Percentiles rank a stretch among this genome's conserved stretches.
These are phyloP conservation scores for Beta lomatogona DNA, from an alignment of 179 eudicot genomes.

Conservation along the genomic window DNA sequence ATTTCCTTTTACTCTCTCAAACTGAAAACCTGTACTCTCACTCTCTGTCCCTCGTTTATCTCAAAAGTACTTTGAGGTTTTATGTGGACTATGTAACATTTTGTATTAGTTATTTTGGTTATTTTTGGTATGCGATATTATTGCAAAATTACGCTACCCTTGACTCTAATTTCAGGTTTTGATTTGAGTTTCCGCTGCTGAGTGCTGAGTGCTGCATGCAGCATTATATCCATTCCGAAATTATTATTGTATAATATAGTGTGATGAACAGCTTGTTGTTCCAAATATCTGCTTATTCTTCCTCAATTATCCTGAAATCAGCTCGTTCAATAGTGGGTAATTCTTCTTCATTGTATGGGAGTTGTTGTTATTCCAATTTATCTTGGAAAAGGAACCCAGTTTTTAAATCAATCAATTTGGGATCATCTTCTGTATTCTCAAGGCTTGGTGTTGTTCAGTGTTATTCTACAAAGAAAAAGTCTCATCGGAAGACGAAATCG, in stretches of 20 bases:
- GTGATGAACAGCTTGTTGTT: constrained; percentile 39
- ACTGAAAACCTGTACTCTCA: no score
- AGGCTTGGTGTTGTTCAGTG: constrained; percentile 40
- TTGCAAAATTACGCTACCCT: no score
- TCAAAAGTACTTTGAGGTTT: no score
- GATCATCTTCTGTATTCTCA: constrained; percentile 30
- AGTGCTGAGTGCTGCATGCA: no score
- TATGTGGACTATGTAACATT: no score
- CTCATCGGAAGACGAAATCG: constrained; percentile 36
- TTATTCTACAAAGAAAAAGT: constrained; percentile 48
- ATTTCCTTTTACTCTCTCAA: no score
- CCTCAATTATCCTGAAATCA: constrained; percentile 29
- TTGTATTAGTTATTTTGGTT: no score
- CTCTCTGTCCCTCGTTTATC: no score
- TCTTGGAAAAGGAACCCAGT: constrained; percentile 38
- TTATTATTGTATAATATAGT: not conserved
- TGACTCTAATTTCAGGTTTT: no score
- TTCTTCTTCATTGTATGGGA: constrained; percentile 24
- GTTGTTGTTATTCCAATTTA: constrained; percentile 23
- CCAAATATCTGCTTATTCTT: constrained; percentile 32
- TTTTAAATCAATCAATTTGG: constrained; percentile 30
- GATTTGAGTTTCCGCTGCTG: no score
- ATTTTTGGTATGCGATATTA: no score
- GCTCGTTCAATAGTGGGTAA: constrained; percentile 27
- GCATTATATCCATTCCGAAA: no score